A percentile compares a stretch with the other conserved stretches of the same genome.
These are phyloP conservation scores for Aspergillus diversus DNA, from an alignment of 495 filamentous ascomycete species.

Conservation along the genomic window DNA sequence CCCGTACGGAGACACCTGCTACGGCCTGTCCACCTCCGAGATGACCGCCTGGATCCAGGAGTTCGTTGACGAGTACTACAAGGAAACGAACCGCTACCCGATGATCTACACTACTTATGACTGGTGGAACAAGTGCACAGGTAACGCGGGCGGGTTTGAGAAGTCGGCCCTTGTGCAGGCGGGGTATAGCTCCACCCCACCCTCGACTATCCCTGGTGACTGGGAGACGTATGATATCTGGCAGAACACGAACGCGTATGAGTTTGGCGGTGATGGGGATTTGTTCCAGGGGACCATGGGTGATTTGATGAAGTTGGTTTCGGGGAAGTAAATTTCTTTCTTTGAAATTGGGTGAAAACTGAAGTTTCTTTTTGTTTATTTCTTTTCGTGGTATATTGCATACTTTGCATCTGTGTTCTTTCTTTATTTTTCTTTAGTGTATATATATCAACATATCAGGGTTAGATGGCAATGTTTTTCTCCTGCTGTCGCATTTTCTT, in stretches of 20 bases:
- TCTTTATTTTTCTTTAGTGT: too few relatives aligned
- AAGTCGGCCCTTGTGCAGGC: slow-evolving; percentile 57
- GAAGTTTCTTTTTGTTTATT: too few relatives aligned
- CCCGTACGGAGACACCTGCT: slow-evolving; percentile 44
- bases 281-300: slow-evolving; percentile 50
- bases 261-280: slow-evolving; percentile 56
- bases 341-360: too few relatives aligned
- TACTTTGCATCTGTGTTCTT: too few relatives aligned
- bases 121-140: slow-evolving; percentile 64
- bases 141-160: slow-evolving; percentile 50
- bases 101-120: slow-evolving; percentile 59
- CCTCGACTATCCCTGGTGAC: slow-evolving; percentile 52
- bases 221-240: slow-evolving; percentile 61
- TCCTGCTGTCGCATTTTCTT: too few relatives aligned
- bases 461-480: too few relatives aligned
- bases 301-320: slow-evolving; percentile 35
- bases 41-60: slow-evolving; percentile 61
- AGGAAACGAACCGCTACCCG: slow-evolving; percentile 52
- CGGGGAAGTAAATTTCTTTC: slow-evolving; percentile 10
- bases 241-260: slow-evolving; percentile 51
- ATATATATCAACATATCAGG: too few relatives aligned
- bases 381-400: too few relatives aligned
- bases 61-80: slow-evolving; percentile 55
- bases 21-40: slow-evolving; percentile 44
- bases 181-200: slow-evolving; percentile 38